Evolutionary conservation across 306 rosid genomes (phyloP), one percentile per base, ranked within the genome.

Genomic region (Fragaria ananassa): DNA sequence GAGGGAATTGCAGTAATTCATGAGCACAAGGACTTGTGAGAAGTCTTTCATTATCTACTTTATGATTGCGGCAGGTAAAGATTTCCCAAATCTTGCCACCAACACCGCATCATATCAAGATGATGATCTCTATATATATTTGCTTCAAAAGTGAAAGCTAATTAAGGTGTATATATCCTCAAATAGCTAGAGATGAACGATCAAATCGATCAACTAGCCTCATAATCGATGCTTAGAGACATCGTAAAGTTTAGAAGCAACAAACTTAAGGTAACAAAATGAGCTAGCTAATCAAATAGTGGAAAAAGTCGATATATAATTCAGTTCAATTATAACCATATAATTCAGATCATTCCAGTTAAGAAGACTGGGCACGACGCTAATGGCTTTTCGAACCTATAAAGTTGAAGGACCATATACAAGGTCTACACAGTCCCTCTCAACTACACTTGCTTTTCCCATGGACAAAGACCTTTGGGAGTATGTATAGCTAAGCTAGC

Each of bases 31-130:
- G 18, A 42, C 54, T 37, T 15, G 12, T 13, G 49, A n/a, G 11
- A 51, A 53, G 34, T 79, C 49, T 80, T 35, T 56, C 57, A 39
- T 34, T 65, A 17, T 78, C 74, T 54, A 56, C 76, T 72, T 76
- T 58, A 76, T 72, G 68, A 72, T 58, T 49, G 86, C 66, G 60
- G 86, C 63, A 68, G 79, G 77, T 83, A 70, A 75, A 61, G 83
- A 80, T 71, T 72, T 72, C 80, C 82, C 77, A 34, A 85, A 77
- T 83, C 73, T 68, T 80, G 82, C 88, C 86, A 86, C 85, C 78
- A 75, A 86, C 84, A 68, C 82, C 85, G 66, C 87, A 66, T 79
- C 51, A 83, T 80, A 75, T 41, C 78, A 69, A 72, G 46, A 64
- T 64, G 70, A 11, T 75, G 45, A 42, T 6, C 45, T 39, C 45